Conservation (phyloP, 208 protist genomes). For the Trichomonas gallinae region DNA sequence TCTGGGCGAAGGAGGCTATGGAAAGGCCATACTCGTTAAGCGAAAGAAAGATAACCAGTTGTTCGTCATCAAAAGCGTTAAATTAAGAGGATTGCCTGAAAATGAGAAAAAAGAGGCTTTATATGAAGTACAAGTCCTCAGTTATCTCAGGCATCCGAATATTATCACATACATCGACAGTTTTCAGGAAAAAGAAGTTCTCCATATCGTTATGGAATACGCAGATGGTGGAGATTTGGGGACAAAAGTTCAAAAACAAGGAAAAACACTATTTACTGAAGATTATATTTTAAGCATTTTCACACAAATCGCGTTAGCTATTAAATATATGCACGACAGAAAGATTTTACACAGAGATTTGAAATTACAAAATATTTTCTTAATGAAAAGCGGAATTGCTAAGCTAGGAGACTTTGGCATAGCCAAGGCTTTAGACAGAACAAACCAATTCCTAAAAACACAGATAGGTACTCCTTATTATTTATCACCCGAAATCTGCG, state of each 20-base stretch:
- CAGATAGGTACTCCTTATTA: conserved; percentile 29
- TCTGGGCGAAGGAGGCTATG: conserved; percentile 23
- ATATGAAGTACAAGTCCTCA: conserved; percentile 14
- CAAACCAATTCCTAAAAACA: background rate
- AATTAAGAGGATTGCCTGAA: background rate
- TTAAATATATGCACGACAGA: conserved; percentile 47
- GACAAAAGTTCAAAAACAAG: background rate
- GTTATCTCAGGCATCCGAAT: conserved; percentile 5
- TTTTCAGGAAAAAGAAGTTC: background rate
- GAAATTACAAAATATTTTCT: conserved; percentile 28
- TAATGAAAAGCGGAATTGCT: conserved; percentile 18
- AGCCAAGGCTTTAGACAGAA: background rate
- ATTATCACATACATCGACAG: conserved; percentile 26
- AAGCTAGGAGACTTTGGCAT: conserved; percentile 32
- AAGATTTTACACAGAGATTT: conserved; percentile 54
- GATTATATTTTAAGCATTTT: background rate
- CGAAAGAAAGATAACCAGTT: background rate
- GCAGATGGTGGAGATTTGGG: conserved; percentile 35
- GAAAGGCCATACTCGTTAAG: background rate
- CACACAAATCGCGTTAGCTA: conserved; percentile 43
- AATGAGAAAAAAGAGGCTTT: conserved; percentile 4
- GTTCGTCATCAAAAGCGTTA: background rate
- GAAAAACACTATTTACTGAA: background rate
- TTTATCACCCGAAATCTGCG: conserved; percentile 26
- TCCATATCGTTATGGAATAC: conserved; percentile 32